Conservation (phyloP, 164 flowering plant species). For the Akebia trifoliata region DNA sequence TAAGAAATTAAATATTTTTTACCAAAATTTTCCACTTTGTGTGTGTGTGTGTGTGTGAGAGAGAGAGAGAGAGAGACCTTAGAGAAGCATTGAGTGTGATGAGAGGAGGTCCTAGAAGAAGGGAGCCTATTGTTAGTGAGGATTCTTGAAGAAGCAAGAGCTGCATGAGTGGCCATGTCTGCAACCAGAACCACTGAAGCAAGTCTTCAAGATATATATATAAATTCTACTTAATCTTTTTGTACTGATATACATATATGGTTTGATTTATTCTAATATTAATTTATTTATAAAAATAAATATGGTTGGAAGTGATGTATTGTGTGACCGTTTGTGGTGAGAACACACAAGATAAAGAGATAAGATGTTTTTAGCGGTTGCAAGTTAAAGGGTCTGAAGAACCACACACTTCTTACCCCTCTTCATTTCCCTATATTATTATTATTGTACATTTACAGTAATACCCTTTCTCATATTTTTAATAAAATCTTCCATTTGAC, state of each 20-base stretch:
- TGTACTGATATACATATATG: neutral
- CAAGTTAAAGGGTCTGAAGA: slow-evolving; percentile 18
- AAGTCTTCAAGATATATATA: slow-evolving; percentile 16
- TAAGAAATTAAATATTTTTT: too few relatives aligned
- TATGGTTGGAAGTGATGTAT: slow-evolving; percentile 30
- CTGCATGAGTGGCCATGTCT: slow-evolving; percentile 92
- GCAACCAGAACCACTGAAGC: slow-evolving; percentile 30
- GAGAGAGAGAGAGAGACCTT: slow-evolving; percentile 41
- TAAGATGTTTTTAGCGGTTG: slow-evolving; percentile 18
- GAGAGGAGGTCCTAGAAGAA: slow-evolving; percentile 51
- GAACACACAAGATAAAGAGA: slow-evolving; percentile 41
- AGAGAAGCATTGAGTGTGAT: slow-evolving; percentile 53
- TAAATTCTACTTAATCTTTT: neutral
- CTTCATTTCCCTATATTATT: slow-evolving; percentile 2
- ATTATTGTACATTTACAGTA: neutral
- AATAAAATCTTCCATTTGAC: neutral
- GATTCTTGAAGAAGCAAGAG: slow-evolving; percentile 84
- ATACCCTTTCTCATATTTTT: slow-evolving; percentile 3
- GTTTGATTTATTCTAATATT: too few relatives aligned
- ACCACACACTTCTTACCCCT: slow-evolving; percentile 30
- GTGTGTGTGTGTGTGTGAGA: too few relatives aligned
- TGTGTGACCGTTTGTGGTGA: slow-evolving; percentile 50
- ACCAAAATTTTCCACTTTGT: too few relatives aligned
- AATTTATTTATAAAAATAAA: slow-evolving; percentile 5
- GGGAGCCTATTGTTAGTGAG: slow-evolving; percentile 55